phyloP scores from a whole-genome alignment of 805 yeast species.

The Brettanomyces naardenensis region DNA sequence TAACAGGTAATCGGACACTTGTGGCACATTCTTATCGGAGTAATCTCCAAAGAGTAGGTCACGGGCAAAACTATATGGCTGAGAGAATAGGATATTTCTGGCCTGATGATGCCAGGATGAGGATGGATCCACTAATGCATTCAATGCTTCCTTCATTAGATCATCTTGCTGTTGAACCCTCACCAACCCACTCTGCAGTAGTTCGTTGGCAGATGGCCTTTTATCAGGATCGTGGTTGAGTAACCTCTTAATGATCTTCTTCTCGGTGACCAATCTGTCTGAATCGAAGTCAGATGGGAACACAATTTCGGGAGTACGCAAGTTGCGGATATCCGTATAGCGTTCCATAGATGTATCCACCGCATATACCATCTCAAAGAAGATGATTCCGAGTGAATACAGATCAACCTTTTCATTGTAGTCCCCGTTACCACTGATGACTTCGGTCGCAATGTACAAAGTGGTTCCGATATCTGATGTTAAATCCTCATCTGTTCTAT shows the following conservation, averaged over 20 bases:
- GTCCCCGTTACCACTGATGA: conserved; percentile 59
- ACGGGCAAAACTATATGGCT: conserved; percentile 76
- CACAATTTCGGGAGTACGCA: conserved; percentile 50
- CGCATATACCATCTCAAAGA: conserved; percentile 88
- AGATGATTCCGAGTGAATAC: conserved; percentile 90
- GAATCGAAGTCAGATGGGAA: conserved; percentile 66
- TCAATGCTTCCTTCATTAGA: conserved; percentile 78
- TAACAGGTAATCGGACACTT: conserved; percentile 42
- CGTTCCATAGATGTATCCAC: conserved; percentile 94
- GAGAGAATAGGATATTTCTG: conserved; percentile 75
- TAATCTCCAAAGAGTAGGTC: conserved; percentile 72
- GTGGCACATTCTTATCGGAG: conserved; percentile 18
- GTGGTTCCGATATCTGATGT: conserved; percentile 95
- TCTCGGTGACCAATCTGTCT: conserved; percentile 47
- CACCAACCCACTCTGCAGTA: conserved; percentile 72
- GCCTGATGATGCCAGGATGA: conserved; percentile 95
- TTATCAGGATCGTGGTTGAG: conserved; percentile 71
- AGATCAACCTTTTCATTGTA: conserved; percentile 93
- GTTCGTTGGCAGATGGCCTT: conserved; percentile 72
- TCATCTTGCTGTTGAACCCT: conserved; percentile 90
- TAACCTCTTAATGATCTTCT: conserved; percentile 55
- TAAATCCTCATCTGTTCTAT: conserved; percentile 51
- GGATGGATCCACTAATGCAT: conserved; percentile 78
- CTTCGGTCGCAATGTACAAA: conserved; percentile 86
- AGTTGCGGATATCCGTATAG: conserved; percentile 55